Evolutionary conservation across 352 stramenopile genomes (phyloP).

Genomic region (Globisporangium alternatum): DNA sequence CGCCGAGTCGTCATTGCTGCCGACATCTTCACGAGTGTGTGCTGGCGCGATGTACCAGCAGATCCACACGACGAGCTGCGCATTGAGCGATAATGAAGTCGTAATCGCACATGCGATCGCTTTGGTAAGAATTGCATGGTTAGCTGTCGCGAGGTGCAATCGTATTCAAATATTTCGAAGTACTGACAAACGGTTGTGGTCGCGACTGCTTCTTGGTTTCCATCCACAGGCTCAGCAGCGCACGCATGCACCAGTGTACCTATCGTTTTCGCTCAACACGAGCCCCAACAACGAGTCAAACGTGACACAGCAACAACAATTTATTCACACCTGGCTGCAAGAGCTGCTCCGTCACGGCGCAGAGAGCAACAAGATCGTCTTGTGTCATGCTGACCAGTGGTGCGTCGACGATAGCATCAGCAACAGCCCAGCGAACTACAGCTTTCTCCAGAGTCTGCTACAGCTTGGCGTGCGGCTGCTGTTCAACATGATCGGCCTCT

Average conservation of each 20-base stretch:
- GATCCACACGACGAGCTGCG: slow-evolving; percentile 25
- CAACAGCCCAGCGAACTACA: neutral
- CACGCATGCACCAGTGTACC: slow-evolving; percentile 53
- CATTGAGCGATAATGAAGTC: slow-evolving; percentile 23
- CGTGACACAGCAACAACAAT: slow-evolving; percentile 5
- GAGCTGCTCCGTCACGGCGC: slow-evolving; percentile 33
- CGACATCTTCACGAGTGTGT: slow-evolving; percentile 18
- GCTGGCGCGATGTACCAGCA: slow-evolving; percentile 70
- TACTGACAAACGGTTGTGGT: neutral
- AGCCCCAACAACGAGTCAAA: neutral
- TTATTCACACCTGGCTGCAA: slow-evolving; percentile 35
- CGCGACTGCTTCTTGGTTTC: neutral
- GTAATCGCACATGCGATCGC: slow-evolving; percentile 37
- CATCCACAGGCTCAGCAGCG: slow-evolving; percentile 38
- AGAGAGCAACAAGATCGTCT: slow-evolving; percentile 43
- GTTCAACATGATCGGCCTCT: slow-evolving; percentile 67
- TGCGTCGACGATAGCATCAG: slow-evolving; percentile 20
- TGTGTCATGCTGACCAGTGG: slow-evolving; percentile 77
- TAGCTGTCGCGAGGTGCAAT: too few species aligned
- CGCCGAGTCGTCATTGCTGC: slow-evolving; percentile 1
- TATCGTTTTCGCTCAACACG: slow-evolving; percentile 50
- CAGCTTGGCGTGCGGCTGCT: slow-evolving; percentile 40
- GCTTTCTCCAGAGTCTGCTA: slow-evolving; percentile 45
- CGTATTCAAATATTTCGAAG: too few species aligned
- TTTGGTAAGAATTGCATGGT: slow-evolving; percentile 19